Conservation (phyloP, 1,284 basidiomycete species). For the Fomitopsis pinicola region DNA sequence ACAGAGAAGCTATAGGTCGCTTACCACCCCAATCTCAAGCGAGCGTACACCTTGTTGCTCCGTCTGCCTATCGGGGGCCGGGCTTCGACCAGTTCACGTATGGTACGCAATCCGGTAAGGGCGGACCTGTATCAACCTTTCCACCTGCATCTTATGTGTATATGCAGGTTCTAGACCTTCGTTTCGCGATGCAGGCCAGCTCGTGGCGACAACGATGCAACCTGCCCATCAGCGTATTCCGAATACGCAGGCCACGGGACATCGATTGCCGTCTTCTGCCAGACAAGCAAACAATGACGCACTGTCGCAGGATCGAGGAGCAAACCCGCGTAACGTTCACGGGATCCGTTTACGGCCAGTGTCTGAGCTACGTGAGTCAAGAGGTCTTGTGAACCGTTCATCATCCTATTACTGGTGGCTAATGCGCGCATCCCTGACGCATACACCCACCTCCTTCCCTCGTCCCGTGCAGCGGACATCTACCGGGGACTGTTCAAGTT, state of each 20-base stretch:
- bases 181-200: not conserved
- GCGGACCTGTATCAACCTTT: not conserved
- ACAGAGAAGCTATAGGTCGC: not conserved
- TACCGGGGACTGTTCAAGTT: conserved; percentile 84
- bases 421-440: conserved; percentile 11
- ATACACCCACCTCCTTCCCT: conserved; percentile 7
- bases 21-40: not conserved
- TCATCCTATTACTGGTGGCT: conserved; percentile 2
- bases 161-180: conserved; percentile 4
- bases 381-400: not conserved
- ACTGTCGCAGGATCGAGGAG: conserved; percentile 11
- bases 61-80: conserved; percentile 1
- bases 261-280: not conserved
- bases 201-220: not conserved
- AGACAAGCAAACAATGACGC: not conserved
- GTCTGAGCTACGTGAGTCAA: conserved; percentile 61
- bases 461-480: conserved; percentile 60
- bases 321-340: conserved; percentile 34
- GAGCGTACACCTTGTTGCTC: not conserved
- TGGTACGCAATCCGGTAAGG: conserved; percentile 5
- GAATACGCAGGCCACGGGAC: not conserved
- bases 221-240: not conserved
- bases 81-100: conserved; percentile 1
- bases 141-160: not conserved
- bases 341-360: conserved; percentile 61